Percentiles rank a stretch among this genome's conserved stretches.
phyloP scores from a whole-genome alignment of 2,329 filamentous ascomycete species.

The Alternaria gansuensis region DNA sequence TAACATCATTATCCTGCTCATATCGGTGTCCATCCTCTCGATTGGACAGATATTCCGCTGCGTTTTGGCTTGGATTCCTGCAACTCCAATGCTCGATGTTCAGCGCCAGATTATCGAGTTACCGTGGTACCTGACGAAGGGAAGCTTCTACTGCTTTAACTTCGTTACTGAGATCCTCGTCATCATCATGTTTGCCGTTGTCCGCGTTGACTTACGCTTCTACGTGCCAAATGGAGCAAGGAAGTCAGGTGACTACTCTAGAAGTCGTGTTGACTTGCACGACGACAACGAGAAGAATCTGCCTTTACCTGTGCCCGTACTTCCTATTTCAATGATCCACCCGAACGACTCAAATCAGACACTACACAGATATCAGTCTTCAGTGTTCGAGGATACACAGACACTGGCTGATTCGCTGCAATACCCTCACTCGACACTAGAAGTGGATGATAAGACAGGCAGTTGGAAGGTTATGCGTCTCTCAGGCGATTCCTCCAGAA shows the following conservation, averaged over 20 bases:
- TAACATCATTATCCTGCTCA: slow-evolving; percentile 72
- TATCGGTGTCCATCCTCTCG: slow-evolving; percentile 66
- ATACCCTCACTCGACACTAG: slow-evolving; percentile 45
- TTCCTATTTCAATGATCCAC: slow-evolving; percentile 19
- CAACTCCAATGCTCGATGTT: slow-evolving; percentile 55
- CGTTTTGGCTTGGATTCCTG: slow-evolving; percentile 64
- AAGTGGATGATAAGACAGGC: slow-evolving; percentile 44
- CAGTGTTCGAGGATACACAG: slow-evolving; percentile 44
- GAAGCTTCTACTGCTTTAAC: slow-evolving; percentile 82
- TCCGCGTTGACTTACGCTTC: slow-evolving; percentile 79
- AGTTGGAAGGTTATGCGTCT: slow-evolving; percentile 46
- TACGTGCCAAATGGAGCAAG: slow-evolving; percentile 75
- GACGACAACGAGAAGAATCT: slow-evolving; percentile 37
- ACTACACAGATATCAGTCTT: slow-evolving; percentile 41
- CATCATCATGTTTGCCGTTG: slow-evolving; percentile 70
- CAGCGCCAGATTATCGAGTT: slow-evolving; percentile 51
- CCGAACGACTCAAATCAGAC: slow-evolving; percentile 40
- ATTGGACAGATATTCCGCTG: slow-evolving; percentile 76
- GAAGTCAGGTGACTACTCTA: slow-evolving; percentile 49
- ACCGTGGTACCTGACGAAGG: slow-evolving; percentile 76
- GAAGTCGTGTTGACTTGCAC: slow-evolving; percentile 34
- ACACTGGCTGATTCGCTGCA: slow-evolving; percentile 48
- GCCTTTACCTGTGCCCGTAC: slow-evolving; percentile 19
- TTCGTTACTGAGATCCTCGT: slow-evolving; percentile 78
- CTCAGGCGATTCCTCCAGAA: slow-evolving; percentile 30